Percentiles rank a stretch among this genome's conserved stretches.
These are phyloP conservation scores for Lepidium africanum DNA, from an alignment of 345 rosid species.

Conservation along the genomic window DNA sequence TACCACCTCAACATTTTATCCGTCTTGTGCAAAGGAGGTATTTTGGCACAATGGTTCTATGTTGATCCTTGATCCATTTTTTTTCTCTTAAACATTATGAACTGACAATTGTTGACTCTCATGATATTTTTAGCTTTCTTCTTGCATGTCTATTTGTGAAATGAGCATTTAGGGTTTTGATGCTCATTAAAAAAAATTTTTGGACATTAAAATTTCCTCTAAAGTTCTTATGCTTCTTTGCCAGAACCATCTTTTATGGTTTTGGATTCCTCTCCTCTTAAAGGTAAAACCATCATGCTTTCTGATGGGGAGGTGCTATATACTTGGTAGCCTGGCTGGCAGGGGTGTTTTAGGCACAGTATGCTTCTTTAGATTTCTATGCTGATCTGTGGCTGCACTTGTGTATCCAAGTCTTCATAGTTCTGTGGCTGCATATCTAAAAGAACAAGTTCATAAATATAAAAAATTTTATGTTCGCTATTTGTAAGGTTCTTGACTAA, in stretches of 20 bases:
- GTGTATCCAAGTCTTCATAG: background rate
- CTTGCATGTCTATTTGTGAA: background rate
- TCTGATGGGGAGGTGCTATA: background rate
- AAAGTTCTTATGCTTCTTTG: background rate
- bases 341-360: background rate
- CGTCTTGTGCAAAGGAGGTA: constrained; percentile 97
- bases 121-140: background rate
- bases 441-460: background rate
- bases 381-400: background rate
- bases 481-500: background rate
- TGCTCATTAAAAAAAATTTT: background rate
- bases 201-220: background rate
- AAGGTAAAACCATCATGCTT: background rate
- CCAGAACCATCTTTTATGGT: background rate
- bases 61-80: background rate
- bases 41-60: background rate
- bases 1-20: constrained; percentile 99
- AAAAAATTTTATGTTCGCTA: background rate
- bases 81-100: background rate
- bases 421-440: background rate
- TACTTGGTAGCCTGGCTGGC: background rate
- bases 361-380: background rate
- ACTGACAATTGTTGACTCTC: background rate
- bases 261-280: background rate
- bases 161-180: background rate